Evolutionary conservation across 1,139 yeast species (phyloP).

Genomic region (Yamadazyma aaseri): DNA sequence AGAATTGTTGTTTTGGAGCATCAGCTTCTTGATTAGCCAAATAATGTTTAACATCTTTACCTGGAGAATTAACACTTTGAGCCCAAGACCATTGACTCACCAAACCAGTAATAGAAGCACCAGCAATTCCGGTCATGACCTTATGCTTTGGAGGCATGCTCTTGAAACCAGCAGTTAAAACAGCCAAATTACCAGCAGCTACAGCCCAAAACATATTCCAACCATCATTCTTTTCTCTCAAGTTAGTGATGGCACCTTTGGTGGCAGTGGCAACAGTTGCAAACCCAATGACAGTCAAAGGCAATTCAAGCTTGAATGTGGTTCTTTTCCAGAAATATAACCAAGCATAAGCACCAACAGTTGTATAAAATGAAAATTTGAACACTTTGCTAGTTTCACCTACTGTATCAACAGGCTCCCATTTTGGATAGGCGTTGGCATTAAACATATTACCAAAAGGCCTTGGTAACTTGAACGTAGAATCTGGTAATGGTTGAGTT

Average conservation of each 20-base stretch:
- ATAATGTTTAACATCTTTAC: constrained; percentile 35
- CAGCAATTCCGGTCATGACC: constrained; percentile 40
- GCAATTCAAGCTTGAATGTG: constrained; percentile 43
- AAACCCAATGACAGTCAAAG: constrained; percentile 40
- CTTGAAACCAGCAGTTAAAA: constrained; percentile 42
- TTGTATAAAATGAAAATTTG: constrained; percentile 42
- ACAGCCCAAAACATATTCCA: constrained; percentile 51
- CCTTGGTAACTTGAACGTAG: constrained; percentile 42
- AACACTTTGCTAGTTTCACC: constrained; percentile 41
- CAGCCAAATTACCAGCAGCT: constrained; percentile 42
- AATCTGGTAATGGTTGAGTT: constrained; percentile 26
- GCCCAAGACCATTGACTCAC: constrained; percentile 45
- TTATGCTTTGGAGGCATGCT: constrained; percentile 45
- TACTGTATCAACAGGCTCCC: constrained; percentile 46
- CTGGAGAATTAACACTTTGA: constrained; percentile 42
- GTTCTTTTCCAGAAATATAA: constrained; percentile 49
- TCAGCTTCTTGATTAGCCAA: constrained; percentile 31
- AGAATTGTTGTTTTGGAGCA: constrained; percentile 63
- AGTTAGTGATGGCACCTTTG: constrained; percentile 41
- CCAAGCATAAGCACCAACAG: constrained; percentile 51
- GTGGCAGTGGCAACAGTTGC: constrained; percentile 45
- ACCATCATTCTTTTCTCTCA: constrained; percentile 50
- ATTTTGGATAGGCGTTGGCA: constrained; percentile 44
- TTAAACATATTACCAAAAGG: constrained; percentile 43
- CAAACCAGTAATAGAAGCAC: constrained; percentile 40